These are phyloP conservation scores for Leccinum pachyderme DNA, from an alignment of 1,284 basidiomycete genomes.

Conservation along the genomic window DNA sequence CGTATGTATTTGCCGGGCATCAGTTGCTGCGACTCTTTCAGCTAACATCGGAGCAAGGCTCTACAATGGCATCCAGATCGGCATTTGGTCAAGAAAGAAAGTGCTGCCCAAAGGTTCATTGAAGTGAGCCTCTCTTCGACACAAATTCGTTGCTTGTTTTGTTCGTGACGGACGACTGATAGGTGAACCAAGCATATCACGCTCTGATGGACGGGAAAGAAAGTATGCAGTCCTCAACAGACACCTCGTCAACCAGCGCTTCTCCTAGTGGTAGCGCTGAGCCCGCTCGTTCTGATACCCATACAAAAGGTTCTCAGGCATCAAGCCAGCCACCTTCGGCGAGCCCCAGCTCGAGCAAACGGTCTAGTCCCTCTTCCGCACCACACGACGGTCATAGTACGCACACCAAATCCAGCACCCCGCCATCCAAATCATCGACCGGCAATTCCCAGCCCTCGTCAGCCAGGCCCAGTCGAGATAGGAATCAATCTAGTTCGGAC, in stretches of 20 bases:
- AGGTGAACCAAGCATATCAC: constrained; percentile 44
- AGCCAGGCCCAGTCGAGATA: constrained; percentile 14
- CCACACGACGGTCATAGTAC: constrained; percentile 13
- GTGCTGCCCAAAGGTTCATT: constrained; percentile 35
- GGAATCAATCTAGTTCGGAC: constrained; percentile 14
- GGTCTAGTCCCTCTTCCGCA: constrained; percentile 13
- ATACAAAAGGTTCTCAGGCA: constrained; percentile 23
- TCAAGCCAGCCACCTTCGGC: constrained; percentile 34
- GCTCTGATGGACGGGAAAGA: constrained; percentile 77
- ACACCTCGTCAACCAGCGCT: constrained; percentile 25
- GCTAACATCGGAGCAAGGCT: constrained; percentile 22
- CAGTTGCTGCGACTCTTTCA: neutral
- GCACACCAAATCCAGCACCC: constrained; percentile 8
- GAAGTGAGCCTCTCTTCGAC: constrained; percentile 21
- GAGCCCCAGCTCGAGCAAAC: constrained; percentile 28
- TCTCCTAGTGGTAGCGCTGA: constrained; percentile 19
- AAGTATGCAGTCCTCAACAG: constrained; percentile 37
- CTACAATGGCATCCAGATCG: constrained; percentile 45
- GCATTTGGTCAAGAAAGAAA: constrained; percentile 45
- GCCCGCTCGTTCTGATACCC: constrained; percentile 23
- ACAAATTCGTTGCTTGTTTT: constrained; percentile 22
- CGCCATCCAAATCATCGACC: constrained; percentile 10
- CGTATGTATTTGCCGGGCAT: constrained; percentile 18
- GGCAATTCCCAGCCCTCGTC: constrained; percentile 13
- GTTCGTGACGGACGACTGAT: neutral